Evolutionary conservation across 306 rosid genomes (phyloP).

Genomic region (Boehmeria nivea): DNA sequence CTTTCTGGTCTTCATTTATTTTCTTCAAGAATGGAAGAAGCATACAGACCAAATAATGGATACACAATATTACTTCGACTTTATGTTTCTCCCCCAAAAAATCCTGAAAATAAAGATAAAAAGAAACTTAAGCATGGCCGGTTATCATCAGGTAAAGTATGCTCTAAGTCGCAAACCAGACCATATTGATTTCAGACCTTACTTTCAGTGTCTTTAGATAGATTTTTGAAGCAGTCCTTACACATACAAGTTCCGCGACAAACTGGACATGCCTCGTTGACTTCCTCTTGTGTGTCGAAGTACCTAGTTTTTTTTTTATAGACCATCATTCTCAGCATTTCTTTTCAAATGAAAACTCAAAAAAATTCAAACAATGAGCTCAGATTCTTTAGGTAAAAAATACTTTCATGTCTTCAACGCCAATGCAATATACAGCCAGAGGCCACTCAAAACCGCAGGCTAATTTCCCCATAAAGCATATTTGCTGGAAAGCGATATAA

Average conservation of each 20-base stretch:
- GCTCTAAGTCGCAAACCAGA: conserved; percentile 18
- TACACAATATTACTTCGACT: conserved; percentile 60
- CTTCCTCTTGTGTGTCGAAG: conserved; percentile 78
- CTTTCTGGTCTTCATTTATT: conserved; percentile 61
- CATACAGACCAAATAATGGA: conserved; percentile 79
- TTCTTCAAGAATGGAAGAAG: conserved; percentile 84
- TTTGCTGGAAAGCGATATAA: neutral
- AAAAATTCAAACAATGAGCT: neutral
- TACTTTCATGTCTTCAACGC: conserved; percentile 7
- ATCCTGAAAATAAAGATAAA: conserved; percentile 49
- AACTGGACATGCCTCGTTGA: conserved; percentile 85
- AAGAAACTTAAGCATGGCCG: conserved; percentile 31
- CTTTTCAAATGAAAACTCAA: conserved; percentile 9
- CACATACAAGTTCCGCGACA: conserved; percentile 88
- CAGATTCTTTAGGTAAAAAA: conserved; percentile 3
- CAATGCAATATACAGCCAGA: conserved; percentile 12
- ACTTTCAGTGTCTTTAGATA: conserved; percentile 67
- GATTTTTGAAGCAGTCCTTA: conserved; percentile 70
- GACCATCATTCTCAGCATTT: conserved; percentile 13
- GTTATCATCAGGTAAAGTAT: conserved; percentile 16
- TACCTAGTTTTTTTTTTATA: conserved; percentile 40
- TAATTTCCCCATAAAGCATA: neutral
- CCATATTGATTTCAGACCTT: conserved; percentile 81
- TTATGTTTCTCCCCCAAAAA: conserved; percentile 46
- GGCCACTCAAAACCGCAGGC: neutral